phyloP scores from a whole-genome alignment of 2,329 filamentous ascomycete genomes.

The Apiospora aurea region DNA sequence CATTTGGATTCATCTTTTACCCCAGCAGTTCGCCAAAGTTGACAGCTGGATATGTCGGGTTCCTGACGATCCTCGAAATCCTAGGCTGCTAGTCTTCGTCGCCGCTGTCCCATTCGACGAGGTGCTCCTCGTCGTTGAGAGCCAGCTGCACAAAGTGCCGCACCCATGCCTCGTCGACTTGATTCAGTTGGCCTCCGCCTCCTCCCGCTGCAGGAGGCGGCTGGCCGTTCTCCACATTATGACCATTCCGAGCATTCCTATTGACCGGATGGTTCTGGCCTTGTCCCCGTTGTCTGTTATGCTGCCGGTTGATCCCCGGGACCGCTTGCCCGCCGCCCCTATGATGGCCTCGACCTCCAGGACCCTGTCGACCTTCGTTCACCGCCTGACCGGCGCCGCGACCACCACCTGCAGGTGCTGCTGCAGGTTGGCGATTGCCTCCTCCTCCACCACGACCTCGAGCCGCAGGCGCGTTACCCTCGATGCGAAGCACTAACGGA shows the following conservation, averaged over 20 bases:
- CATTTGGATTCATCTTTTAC: constrained; percentile 11
- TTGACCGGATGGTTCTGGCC: constrained; percentile 33
- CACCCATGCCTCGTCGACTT: constrained; percentile 58
- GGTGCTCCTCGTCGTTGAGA: constrained; percentile 59
- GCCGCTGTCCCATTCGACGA: constrained; percentile 52
- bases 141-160: constrained; percentile 62
- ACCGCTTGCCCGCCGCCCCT: constrained; percentile 36
- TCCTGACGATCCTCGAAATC: background rate
- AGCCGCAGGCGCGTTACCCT: constrained; percentile 45
- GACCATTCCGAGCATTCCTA: constrained; percentile 34
- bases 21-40: constrained; percentile 11
- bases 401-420: constrained; percentile 29
- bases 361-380: constrained; percentile 41
- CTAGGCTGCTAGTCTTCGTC: constrained; percentile 34
- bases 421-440: constrained; percentile 35
- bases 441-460: constrained; percentile 26
- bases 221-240: constrained; percentile 34
- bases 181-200: constrained; percentile 48
- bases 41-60: background rate
- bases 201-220: constrained; percentile 26
- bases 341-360: constrained; percentile 32
- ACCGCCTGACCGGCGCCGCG: constrained; percentile 35
- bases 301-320: constrained; percentile 35
- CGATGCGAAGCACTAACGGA: constrained; percentile 63
- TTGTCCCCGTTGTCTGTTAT: constrained; percentile 39